Evolutionary conservation across 805 yeast species (phyloP), one percentile per base, ranked within the genome.

Genomic region (Kodamaea nitidulidarum): DNA sequence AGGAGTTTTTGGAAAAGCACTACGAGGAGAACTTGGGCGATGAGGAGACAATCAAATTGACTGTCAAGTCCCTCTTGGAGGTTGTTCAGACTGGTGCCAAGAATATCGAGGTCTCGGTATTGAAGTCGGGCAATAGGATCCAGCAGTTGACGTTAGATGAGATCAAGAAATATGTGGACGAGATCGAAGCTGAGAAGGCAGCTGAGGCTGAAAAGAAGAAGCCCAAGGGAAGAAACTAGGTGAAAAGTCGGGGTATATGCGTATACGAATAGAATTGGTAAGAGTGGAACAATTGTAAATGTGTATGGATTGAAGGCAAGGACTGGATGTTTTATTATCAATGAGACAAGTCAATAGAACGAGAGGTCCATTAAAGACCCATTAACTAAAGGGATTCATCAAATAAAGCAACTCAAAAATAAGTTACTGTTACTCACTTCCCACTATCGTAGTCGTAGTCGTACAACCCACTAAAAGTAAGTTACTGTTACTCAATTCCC

Each of bases 1-100:
- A 95, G 51, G 98, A 93, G 61, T 86, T 90, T 52, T 75, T 93
- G 61, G 98, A 93, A 61, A 90, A 88, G 67, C 85, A 87, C 55
- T 88, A 86, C 67, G 61, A 56, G 44, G 75, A 81, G 65, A 80
- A 76, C 39, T 58, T 76, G 60, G 69, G 74, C 37, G 87, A 80
- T 46, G 79, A 79, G 25, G 83, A 78, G 27, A 83, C 96, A 15
- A 71, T 90, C 40, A 79, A 79, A 51, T 78, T 93, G 54, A 80
- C 97, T 2, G 80, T 93, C 36, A 86, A 85, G 67, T 80, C 95
- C 12, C 71, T 93, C 51, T 73, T 93, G 52, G 98, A 93, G 63
- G 97, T 93, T 36, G 98, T 93, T 16, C 98, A 93, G 68, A 90
- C 97, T 2, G 98, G 98, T 30, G 95, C 97, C 32, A 86, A 87